These are phyloP conservation scores for Boletus subcaerulescens DNA, from an alignment of 768 basidiomycete genomes.

Conservation along the genomic window DNA sequence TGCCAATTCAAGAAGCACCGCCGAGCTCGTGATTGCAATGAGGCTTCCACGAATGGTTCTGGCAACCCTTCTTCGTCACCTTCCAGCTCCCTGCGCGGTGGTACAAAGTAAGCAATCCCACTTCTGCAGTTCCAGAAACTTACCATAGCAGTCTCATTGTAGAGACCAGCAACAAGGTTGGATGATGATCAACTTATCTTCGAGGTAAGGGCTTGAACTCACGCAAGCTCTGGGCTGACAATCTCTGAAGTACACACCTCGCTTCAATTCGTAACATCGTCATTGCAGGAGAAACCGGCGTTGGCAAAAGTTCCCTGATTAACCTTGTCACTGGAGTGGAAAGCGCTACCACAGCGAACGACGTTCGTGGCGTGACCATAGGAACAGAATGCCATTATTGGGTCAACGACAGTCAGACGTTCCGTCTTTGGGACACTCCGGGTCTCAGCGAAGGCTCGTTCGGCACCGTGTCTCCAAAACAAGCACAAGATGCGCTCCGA, in stretches of 20 bases:
- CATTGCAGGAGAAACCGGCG: slow-evolving; percentile 28
- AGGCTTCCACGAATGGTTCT: slow-evolving; percentile 11
- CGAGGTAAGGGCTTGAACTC: slow-evolving; percentile 1
- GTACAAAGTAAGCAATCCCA: slow-evolving; percentile 1
- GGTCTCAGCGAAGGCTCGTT: slow-evolving; percentile 31
- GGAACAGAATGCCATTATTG: slow-evolving; percentile 19
- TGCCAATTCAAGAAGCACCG: slow-evolving; percentile 23
- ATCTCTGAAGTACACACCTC: slow-evolving; percentile 2
- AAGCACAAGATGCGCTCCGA: slow-evolving; percentile 24
- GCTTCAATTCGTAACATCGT: slow-evolving; percentile 27
- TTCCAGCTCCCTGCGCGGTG: not conserved
- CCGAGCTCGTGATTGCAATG: slow-evolving; percentile 21
- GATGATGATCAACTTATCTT: slow-evolving; percentile 5
- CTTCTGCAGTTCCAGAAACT: not conserved
- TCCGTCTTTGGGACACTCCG: slow-evolving; percentile 31
- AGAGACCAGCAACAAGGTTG: not conserved
- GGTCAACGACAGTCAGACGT: slow-evolving; percentile 15
- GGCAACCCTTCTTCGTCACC: slow-evolving; percentile 6
- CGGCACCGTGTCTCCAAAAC: slow-evolving; percentile 21
- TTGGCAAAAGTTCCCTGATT: slow-evolving; percentile 32
- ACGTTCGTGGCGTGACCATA: slow-evolving; percentile 23
- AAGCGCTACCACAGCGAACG: slow-evolving; percentile 20
- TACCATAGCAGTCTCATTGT: not conserved
- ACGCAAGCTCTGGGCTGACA: slow-evolving; percentile 5
- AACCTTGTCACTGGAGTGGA: slow-evolving; percentile 27